A percentile compares a stretch with the other conserved stretches of the same genome.
Evolutionary conservation across 164 flowering plant genomes (phyloP).

Genomic region (Pachysandra terminalis): DNA sequence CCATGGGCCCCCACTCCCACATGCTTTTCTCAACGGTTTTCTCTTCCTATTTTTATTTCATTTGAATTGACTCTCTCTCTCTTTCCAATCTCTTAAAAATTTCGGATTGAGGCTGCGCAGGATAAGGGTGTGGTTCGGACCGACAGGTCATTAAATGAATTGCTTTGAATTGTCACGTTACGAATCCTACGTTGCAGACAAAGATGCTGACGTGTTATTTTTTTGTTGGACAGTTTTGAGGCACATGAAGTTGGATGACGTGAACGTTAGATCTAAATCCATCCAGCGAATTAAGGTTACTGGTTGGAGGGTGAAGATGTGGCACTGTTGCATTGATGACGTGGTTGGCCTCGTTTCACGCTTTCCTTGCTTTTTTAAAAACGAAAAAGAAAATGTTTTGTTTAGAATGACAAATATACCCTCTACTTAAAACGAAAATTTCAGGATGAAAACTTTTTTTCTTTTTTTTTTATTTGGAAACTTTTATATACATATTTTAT

Average conservation of each 20-base stretch:
- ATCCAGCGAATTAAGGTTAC: neutral
- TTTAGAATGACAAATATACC: too few species aligned
- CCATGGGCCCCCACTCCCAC: constrained; percentile 16
- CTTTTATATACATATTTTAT: too few species aligned
- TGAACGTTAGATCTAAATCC: neutral
- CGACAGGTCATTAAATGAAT: neutral
- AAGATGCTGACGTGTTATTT: neutral
- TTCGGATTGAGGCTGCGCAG: neutral
- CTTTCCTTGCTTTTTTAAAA: neutral
- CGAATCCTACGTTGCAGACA: neutral
- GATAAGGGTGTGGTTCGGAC: neutral
- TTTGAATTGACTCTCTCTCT: neutral
- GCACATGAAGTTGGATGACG: neutral
- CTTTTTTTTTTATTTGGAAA: too few species aligned
- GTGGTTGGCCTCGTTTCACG: neutral
- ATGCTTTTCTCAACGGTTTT: constrained; percentile 13
- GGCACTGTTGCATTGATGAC: neutral
- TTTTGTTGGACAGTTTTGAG: neutral
- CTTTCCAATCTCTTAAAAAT: neutral
- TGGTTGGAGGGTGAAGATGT: neutral
- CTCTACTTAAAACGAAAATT: too few species aligned
- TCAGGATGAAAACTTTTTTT: too few species aligned
- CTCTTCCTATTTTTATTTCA: neutral
- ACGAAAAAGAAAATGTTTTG: too few species aligned
- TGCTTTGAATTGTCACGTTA: neutral